Evolutionary conservation across 306 rosid species (phyloP), one percentile per base, ranked within the genome.

Genomic region (Urtica urens): DNA sequence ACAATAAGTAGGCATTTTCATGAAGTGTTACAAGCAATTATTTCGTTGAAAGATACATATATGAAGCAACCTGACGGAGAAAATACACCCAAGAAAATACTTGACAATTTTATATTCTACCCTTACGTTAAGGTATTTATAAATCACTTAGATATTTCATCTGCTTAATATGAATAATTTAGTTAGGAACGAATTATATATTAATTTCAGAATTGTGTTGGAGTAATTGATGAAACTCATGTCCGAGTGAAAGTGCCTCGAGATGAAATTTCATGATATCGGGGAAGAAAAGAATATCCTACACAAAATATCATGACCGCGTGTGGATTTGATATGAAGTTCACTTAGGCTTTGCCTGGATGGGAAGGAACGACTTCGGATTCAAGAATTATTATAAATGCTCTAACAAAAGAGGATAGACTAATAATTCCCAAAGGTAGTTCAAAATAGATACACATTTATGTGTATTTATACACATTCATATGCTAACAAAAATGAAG

Each of bases 1-100:
- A 51, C 57, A 22, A 51, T 51, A 1, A 51, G 31, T 34, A 9
- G 19, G 6, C 31, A 51, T 51, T 51, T 51, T 20, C 44, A 34
- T 37, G 18, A 33, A 3, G 44, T 51, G 12, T 51, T 34, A 38
- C 18, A 27, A 10, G 41, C 29, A 21, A 21, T 51, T 10, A 20
- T 51, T 33, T 7, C 43, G 22, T 22, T 34, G 7, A 44, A 51
- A 35, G 42, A 51, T 9, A 18, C 14, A 21, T 51, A 31, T 18
- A 20, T 33, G 20, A 23, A n/a, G 8, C 57, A 51, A 35, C 44
- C 57, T 5, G 23, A 20, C 22, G 20, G 45, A 12, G 27, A 2
- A 9, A 19, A 33, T 7, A n/a, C 35, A 3, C 27, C 57, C 1
- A 0, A 20, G 12, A 13, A 51, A 35, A 21, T 51, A 12, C 2